phyloP scores from a whole-genome alignment of 1,284 basidiomycete genomes.

The Ustilago crameri region DNA sequence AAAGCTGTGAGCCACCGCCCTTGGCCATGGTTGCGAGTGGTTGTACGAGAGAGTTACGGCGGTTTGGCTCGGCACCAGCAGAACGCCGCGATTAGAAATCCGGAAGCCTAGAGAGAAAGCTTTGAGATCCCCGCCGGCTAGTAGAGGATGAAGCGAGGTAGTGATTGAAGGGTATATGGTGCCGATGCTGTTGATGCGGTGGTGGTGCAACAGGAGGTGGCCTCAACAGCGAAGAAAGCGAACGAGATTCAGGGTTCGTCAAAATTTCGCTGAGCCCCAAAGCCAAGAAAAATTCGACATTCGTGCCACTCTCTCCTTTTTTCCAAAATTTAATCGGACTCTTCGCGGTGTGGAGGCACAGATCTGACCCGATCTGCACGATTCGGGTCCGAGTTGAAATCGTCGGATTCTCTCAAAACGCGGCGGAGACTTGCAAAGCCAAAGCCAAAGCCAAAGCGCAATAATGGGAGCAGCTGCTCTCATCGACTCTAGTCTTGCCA shows the following conservation, averaged over 20 bases:
- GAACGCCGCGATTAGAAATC: neutral
- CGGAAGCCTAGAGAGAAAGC: too few relatives aligned
- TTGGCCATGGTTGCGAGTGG: slow-evolving; percentile 46
- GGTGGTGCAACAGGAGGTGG: too few relatives aligned
- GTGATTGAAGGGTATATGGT: slow-evolving; percentile 13
- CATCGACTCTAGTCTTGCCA: neutral
- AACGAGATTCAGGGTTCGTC: slow-evolving; percentile 11
- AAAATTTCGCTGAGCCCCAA: slow-evolving; percentile 22
- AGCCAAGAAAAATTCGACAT: slow-evolving; percentile 8
- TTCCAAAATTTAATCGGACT: neutral
- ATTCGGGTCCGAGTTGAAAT: slow-evolving; percentile 37
- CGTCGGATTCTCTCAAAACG: slow-evolving; percentile 3
- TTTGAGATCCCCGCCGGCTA: neutral
- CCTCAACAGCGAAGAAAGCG: too few relatives aligned
- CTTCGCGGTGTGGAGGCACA: slow-evolving; percentile 15
- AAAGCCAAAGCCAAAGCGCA: slow-evolving; percentile 2
- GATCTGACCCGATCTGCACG: slow-evolving; percentile 24
- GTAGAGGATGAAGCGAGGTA: neutral
- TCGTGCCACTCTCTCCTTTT: neutral
- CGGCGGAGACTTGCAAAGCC: neutral
- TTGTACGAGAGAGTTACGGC: neutral
- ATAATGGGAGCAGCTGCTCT: neutral
- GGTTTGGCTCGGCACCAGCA: neutral
- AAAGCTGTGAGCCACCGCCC: slow-evolving; percentile 66
- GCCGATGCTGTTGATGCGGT: slow-evolving; percentile 2